Base-by-base conservation (phyloP, 2,329 filamentous ascomycete genomes). In the Alternaria ethzedia region DNA sequence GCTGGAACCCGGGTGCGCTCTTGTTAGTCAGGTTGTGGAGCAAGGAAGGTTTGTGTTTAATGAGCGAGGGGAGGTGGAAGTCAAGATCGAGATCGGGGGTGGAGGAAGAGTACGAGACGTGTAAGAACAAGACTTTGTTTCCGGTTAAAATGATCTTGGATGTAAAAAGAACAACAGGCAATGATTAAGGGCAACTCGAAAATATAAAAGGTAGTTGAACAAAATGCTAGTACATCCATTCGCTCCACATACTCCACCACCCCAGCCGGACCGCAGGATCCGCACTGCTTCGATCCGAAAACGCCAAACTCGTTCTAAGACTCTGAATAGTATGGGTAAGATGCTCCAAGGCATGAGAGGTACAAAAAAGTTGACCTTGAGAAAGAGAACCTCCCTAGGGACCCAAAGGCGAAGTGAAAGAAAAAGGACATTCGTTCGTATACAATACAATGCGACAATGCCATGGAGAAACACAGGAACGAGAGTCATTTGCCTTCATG, bases 271-370 rank as follows among this genome's bases (percentile, higher is more conserved):
- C 59, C 21, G 50, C 41, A 51, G 45, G 28, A 3, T 46, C 43
- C 49, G 13, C 56, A 20, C 54, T 58, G 59, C 56, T 45, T 49
- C 50, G n/a, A 45, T 28, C 54, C 41, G 45, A 51, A 54, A 71
- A 71, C 70, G 70, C 69, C 70, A 66, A 69, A 20, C 61, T 63
- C 17, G 62, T 54, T 73, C 70, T 75, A 75, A 32, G 45, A 54
- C 46, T 71, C 64, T 61, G 63, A 70, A 70, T 66, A 59, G 47
- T 66, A 54, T 62, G 64, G 49, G 64, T 55, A 49, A 58, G 54
- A 67, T 63, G 62, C 64, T 20, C 59, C 43, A 54, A 55, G 57
- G 59, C 59, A 61, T 64, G 64, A 59, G 56, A 70, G 59, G 62
- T 71, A 72, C 70, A 73, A 63, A 61, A 63, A 67, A 57, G 47